Evolutionary conservation across 805 yeast genomes (phyloP).

Genomic region (Dipodascopsis tothii): DNA sequence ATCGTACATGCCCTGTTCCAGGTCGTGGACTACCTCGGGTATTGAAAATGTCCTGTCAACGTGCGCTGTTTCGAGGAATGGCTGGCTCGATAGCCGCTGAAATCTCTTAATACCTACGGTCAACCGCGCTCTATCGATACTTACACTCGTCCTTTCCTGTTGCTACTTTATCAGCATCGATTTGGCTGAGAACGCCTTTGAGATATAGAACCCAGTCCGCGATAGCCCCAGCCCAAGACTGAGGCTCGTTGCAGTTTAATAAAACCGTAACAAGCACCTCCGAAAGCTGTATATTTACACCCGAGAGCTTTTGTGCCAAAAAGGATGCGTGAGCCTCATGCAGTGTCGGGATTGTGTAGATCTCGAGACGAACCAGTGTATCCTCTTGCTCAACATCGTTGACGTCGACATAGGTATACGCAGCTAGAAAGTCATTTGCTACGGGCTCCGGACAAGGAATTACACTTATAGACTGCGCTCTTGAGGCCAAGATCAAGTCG

Average conservation of each 20-base stretch:
- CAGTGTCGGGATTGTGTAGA: constrained; percentile 13
- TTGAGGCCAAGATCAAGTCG: no score
- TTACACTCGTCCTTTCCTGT: not conserved
- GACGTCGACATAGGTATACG: constrained; percentile 27
- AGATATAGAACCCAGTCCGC: constrained; percentile 10
- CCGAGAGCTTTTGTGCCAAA: constrained; percentile 6
- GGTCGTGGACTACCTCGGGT: constrained; percentile 15
- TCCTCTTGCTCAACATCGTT: constrained; percentile 25
- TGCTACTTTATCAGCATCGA: constrained; percentile 6
- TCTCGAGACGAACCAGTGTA: constrained; percentile 8
- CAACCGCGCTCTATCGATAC: constrained; percentile 3
- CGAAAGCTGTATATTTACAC: constrained; percentile 4
- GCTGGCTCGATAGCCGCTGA: constrained; percentile 14
- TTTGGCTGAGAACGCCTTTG: constrained; percentile 5
- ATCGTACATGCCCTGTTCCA: constrained; percentile 29
- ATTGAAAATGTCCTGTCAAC: constrained; percentile 1
- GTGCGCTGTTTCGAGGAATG: constrained; percentile 7
- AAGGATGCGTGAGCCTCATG: constrained; percentile 4
- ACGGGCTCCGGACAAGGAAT: not conserved
- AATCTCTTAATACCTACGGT: constrained; percentile 23
- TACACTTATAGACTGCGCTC: no score
- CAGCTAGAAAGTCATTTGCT: constrained; percentile 24
- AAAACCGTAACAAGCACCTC: constrained; percentile 9
- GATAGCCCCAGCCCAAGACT: constrained; percentile 18
- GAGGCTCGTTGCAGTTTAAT: constrained; percentile 19